These are phyloP conservation scores for Pleodorina starrii DNA, from an alignment of 139 green algal species.

Conservation along the genomic window DNA sequence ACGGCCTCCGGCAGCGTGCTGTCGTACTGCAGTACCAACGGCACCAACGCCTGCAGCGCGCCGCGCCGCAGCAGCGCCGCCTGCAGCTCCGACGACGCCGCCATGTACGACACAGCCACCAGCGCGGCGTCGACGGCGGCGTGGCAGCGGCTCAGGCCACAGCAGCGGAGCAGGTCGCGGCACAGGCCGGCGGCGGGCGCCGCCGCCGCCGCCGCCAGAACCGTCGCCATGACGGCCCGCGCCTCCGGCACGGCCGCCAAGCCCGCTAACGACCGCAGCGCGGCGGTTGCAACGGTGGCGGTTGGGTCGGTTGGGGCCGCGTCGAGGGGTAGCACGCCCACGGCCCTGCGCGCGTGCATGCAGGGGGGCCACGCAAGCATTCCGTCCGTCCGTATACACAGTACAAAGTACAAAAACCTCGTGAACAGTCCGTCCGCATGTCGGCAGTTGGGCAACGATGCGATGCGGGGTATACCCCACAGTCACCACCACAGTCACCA, in stretches of 20 bases:
- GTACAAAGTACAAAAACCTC: no score
- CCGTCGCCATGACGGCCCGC: background rate
- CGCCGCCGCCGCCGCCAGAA: conserved; percentile 20
- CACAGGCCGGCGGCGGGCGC: conserved; percentile 39
- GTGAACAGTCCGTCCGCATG: no score
- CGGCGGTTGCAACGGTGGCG: conserved; percentile 71
- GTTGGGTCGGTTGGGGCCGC: conserved; percentile 53
- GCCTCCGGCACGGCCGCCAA: conserved; percentile 75
- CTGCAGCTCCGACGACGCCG: conserved; percentile 70
- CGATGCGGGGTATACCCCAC: no score
- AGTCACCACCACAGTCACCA: no score
- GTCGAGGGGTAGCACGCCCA: conserved; percentile 75
- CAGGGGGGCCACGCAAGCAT: background rate
- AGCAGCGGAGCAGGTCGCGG: conserved; percentile 65
- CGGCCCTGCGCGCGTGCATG: background rate
- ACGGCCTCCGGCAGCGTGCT: conserved; percentile 67
- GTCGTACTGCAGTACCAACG: conserved; percentile 89
- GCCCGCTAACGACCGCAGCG: conserved; percentile 77
- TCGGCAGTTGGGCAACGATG: no score
- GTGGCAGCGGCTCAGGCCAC: conserved; percentile 67
- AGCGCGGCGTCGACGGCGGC: conserved; percentile 86
- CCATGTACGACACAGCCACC: conserved; percentile 71
- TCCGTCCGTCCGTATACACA: no score
- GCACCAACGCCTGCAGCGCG: conserved; percentile 77
- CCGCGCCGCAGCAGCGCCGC: conserved; percentile 72